Percentiles rank a stretch among this genome's conserved stretches.
These are phyloP conservation scores for Lactarius sanguifluus DNA, from an alignment of 768 basidiomycete genomes.

Conservation along the genomic window DNA sequence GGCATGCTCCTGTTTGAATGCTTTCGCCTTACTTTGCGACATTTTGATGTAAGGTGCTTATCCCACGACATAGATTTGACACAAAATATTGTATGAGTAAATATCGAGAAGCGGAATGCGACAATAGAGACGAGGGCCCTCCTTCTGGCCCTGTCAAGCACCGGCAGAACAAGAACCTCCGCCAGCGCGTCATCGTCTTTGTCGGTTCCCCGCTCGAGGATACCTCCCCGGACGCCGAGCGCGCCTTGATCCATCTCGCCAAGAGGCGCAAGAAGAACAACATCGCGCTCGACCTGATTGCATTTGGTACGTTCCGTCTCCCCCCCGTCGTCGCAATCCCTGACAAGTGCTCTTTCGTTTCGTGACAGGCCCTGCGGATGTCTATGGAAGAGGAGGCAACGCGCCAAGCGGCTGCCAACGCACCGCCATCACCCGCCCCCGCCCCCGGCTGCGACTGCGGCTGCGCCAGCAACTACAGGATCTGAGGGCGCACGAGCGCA, in stretches of 20 bases:
- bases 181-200: conserved; percentile 94
- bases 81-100: too few relatives aligned
- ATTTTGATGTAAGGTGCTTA: too few relatives aligned
- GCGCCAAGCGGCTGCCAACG: conserved; percentile 56
- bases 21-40: too few relatives aligned
- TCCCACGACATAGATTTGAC: too few relatives aligned
- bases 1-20: too few relatives aligned
- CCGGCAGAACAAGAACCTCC: conserved; percentile 96
- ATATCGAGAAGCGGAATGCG: too few relatives aligned
- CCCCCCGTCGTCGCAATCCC: not conserved
- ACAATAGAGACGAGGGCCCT: too few relatives aligned
- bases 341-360: conserved; percentile 5
- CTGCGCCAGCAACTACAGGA: conserved; percentile 35
- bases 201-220: conserved; percentile 86
- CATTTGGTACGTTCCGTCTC: conserved; percentile 71
- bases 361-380: conserved; percentile 84
- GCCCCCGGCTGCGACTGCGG: conserved; percentile 37
- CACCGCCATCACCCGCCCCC: conserved; percentile 32
- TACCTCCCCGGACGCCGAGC: conserved; percentile 66
- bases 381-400: conserved; percentile 95
- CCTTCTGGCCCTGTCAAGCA: too few relatives aligned
- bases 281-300: conserved; percentile 88
- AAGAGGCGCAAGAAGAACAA: conserved; percentile 99
- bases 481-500: conserved; percentile 36
- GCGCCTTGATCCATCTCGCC: conserved; percentile 76